Conservation (phyloP, 345 rosid genomes). For the Citrus sinensis region DVS_A1.0 CM039163.1:49023001-49023500, state of each 20-base stretch:
- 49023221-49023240: slow-evolving; percentile 12
- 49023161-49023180: background rate
- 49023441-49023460: background rate
- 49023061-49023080: background rate
- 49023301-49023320: slow-evolving; percentile 53
- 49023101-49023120: slow-evolving; percentile 82
- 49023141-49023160: slow-evolving; percentile 62
- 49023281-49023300: slow-evolving; percentile 84
- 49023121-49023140: slow-evolving; percentile 85
- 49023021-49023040: slow-evolving; percentile 1
- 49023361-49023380: background rate
- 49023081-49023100: slow-evolving; percentile 56
- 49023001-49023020: background rate
- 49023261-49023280: slow-evolving; percentile 66
- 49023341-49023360: background rate
- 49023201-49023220: background rate
- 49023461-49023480: background rate
- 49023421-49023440: background rate
- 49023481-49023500: too few relatives aligned
- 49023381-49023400: background rate
- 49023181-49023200: background rate
- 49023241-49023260: slow-evolving; percentile 82
- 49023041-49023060: background rate
- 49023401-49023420: background rate
- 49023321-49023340: background rate